Base-by-base conservation (phyloP, 495 filamentous ascomycete species). In the Aspergillus biplanus region DNA sequence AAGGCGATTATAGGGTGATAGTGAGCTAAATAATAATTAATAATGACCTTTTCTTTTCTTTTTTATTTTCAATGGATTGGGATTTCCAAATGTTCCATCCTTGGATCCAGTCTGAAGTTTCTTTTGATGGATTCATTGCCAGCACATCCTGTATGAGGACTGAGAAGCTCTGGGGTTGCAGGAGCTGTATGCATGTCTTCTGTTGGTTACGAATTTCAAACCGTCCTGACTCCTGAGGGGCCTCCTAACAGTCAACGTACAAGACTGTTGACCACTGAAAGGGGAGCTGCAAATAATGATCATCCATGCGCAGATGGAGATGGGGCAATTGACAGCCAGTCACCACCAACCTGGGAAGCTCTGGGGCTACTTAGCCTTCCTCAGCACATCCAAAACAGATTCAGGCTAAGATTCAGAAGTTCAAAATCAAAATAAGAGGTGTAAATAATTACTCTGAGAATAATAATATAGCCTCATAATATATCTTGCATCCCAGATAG, bases 231-330 rank as follows among this genome's bases (percentile, higher is more conserved):
- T 42, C 37, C 3, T 4, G 37, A 4, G 3, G 39, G 8, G 4
- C 39, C 39, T 44, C 39, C 39, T 1, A 39, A 39, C 37, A 13
- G 39, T 12, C 8, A 44, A 11, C 39, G 3, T 6, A 44, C 39
- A 44, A 7, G 44, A 50, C 44, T 32, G 42, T 46, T 31, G 33
- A 58, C 56, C 44, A 47, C 27, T 53, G 35, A 13, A 18, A 50
- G 16, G 42, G 46, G 35, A 15, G 39, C 37, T 31, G 55, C 35
- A 57, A 53, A 61, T 61, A 37, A 52, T 27, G 58, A 61, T 61
- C 58, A 52, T 53, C 58, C 48, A 53, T 42, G 48, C 33, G 31
- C 44, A 50, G 44, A 33, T 33, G 49, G 35, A 33, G 34, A 61
- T 53, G 47, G 21, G 7, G 16, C 15, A 9, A 50, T 18, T 50